A percentile compares a stretch with the other conserved stretches of the same genome.
These are phyloP conservation scores for Silene conica DNA, from an alignment of 148 eudicot species.

Conservation along the genomic window DNA sequence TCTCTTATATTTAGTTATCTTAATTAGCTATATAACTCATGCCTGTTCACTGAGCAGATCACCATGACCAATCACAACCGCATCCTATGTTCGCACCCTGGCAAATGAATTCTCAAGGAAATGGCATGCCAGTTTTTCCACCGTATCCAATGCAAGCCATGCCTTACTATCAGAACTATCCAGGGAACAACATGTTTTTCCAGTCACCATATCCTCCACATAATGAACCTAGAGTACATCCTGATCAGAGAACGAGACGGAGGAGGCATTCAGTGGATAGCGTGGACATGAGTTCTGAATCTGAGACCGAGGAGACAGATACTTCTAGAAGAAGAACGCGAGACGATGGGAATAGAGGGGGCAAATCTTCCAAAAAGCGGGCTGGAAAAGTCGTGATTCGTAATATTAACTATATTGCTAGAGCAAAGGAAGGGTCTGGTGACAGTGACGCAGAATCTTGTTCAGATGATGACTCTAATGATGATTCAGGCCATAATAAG, in stretches of 20 bases:
- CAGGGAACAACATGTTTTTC: conserved; percentile 53
- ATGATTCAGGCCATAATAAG: conserved; percentile 25
- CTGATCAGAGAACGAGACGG: conserved; percentile 38
- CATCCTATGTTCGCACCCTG: conserved; percentile 76
- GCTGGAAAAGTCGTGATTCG: conserved; percentile 73
- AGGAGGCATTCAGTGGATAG: conserved; percentile 56
- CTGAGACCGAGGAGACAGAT: conserved; percentile 39
- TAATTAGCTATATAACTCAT: neutral
- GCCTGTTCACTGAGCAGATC: conserved; percentile 25
- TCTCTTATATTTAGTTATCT: no score
- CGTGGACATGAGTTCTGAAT: conserved; percentile 44
- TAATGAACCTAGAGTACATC: conserved; percentile 43
- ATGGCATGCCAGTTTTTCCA: conserved; percentile 56
- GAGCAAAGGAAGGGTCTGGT: conserved; percentile 30
- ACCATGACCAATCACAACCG: conserved; percentile 44
- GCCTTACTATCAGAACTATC: conserved; percentile 74
- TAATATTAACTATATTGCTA: conserved; percentile 74
- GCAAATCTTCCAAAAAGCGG: conserved; percentile 42
- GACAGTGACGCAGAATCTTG: conserved; percentile 25
- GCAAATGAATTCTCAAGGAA: conserved; percentile 73
- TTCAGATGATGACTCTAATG: conserved; percentile 49
- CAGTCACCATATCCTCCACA: conserved; percentile 52
- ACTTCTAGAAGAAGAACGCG: conserved; percentile 14
- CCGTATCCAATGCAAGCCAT: conserved; percentile 75
- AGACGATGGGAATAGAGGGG: conserved; percentile 33